Conservation (phyloP, 495 filamentous ascomycete genomes). For the Hypoxylon subgilvum region DNA sequence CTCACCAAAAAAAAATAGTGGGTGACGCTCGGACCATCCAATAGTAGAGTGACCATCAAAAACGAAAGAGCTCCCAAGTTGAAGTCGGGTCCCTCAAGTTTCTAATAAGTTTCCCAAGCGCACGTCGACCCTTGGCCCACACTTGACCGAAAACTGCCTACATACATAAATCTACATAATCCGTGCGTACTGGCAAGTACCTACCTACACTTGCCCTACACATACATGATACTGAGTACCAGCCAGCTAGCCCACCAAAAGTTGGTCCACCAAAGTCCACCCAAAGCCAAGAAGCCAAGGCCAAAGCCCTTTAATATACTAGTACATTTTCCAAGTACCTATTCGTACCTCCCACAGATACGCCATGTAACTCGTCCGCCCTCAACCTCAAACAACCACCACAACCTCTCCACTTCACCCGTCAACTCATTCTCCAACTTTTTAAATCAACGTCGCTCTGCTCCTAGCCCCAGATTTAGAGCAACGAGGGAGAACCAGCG, state of each 20-base stretch:
- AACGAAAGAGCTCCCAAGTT: slow-evolving; percentile 26
- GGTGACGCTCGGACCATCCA: slow-evolving; percentile 20
- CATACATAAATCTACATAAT: neutral
- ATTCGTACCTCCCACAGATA: slow-evolving; percentile 6
- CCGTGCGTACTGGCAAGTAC: no score
- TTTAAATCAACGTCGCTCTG: slow-evolving; percentile 21
- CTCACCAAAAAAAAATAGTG: no score
- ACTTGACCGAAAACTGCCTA: slow-evolving; percentile 19
- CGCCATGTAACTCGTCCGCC: slow-evolving; percentile 30
- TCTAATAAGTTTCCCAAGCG: slow-evolving; percentile 16
- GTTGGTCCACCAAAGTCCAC: no score
- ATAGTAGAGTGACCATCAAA: neutral
- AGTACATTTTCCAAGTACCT: neutral
- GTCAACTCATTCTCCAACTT: slow-evolving; percentile 31
- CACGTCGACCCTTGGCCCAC: slow-evolving; percentile 27
- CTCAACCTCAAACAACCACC: slow-evolving; percentile 21
- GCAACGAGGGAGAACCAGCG: slow-evolving; percentile 25
- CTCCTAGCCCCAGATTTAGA: slow-evolving; percentile 5
- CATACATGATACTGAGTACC: neutral
- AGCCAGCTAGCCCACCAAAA: no score
- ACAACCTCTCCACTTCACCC: slow-evolving; percentile 37
- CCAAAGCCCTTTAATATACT: neutral
- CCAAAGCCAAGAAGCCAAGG: no score
- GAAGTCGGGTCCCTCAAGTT: slow-evolving; percentile 6
- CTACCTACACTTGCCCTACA: neutral